These are phyloP conservation scores for Aegilops umbellulata DNA, from an alignment of 176 grass and related monocot species.

Conservation along the genomic window DNA sequence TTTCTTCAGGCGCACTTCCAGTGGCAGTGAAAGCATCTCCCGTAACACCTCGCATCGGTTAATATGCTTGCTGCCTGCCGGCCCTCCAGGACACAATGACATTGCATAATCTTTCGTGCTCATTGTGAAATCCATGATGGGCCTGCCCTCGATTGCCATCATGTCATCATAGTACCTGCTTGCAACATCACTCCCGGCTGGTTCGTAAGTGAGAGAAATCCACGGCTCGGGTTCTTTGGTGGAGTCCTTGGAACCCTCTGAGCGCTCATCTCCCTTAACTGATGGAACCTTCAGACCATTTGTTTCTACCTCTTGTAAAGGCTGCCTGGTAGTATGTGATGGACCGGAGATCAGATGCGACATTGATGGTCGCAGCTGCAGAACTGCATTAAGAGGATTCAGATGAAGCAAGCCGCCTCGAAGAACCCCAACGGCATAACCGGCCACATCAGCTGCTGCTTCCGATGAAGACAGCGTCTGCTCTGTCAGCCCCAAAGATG, in stretches of 20 bases:
- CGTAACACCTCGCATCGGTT: conserved; percentile 26
- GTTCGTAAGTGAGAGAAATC: conserved; percentile 56
- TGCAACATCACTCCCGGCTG: conserved; percentile 38
- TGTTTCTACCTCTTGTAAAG: conserved; percentile 33
- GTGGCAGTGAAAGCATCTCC: conserved; percentile 39
- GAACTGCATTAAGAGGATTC: conserved; percentile 73
- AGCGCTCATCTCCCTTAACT: conserved; percentile 30
- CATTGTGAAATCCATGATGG: conserved; percentile 68
- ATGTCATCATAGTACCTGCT: conserved; percentile 55
- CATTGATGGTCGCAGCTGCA: conserved; percentile 68
- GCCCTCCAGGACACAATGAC: conserved; percentile 59
- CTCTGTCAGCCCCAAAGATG: conserved; percentile 39
- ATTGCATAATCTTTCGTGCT: conserved; percentile 49
- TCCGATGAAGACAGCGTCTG: conserved; percentile 77
- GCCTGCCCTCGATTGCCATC: conserved; percentile 39
- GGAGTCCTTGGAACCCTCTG: conserved; percentile 35
- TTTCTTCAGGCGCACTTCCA: conserved; percentile 54
- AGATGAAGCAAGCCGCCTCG: conserved; percentile 65
- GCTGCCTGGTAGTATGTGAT: conserved; percentile 25
- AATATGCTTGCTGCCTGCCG: conserved; percentile 27
- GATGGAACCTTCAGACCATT: conserved; percentile 19
- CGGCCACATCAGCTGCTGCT: conserved; percentile 40
- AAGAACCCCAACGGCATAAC: conserved; percentile 76
- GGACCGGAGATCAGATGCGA: conserved; percentile 33
- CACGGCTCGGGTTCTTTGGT: conserved; percentile 56